Percentiles rank a stretch among this genome's conserved stretches.
These are phyloP conservation scores for Trametes meyenii DNA, from an alignment of 768 basidiomycete genomes.

Conservation along the genomic window DNA sequence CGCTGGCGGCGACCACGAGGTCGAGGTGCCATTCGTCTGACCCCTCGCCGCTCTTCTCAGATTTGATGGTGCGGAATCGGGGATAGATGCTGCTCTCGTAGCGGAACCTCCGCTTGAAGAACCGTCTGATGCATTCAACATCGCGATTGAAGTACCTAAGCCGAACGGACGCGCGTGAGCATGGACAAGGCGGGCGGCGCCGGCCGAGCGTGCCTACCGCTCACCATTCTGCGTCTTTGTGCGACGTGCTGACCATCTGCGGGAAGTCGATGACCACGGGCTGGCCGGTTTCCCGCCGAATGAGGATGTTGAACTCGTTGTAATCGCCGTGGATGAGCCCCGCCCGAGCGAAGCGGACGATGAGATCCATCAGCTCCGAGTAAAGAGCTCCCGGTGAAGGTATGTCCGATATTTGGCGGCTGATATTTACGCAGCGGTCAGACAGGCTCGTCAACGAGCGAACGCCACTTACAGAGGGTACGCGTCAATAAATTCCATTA, in stretches of 20 bases:
- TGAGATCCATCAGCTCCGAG: constrained; percentile 90
- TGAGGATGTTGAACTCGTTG: constrained; percentile 99
- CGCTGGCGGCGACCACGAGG: constrained; percentile 92
- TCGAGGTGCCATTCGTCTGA: constrained; percentile 72
- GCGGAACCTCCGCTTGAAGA: constrained; percentile 88
- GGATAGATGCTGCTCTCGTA: constrained; percentile 93
- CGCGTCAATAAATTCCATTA: constrained; percentile 96
- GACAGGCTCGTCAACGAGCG: not conserved
- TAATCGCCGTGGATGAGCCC: constrained; percentile 99
- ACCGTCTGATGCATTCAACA: constrained; percentile 93
- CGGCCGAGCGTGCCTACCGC: constrained; percentile 25
- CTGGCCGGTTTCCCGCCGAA: constrained; percentile 71
- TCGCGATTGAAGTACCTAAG: constrained; percentile 98
- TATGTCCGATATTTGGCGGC: constrained; percentile 85
- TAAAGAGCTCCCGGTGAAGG: constrained; percentile 89
- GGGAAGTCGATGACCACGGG: constrained; percentile 98
- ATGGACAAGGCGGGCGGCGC: constrained; percentile 11
- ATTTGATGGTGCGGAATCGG: constrained; percentile 68
- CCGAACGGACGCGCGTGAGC: not conserved
- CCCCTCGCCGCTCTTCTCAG: constrained; percentile 40
- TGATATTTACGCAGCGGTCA: constrained; percentile 36
- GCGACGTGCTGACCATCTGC: constrained; percentile 98
- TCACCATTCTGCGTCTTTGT: constrained; percentile 95
- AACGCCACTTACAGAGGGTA: constrained; percentile 77
- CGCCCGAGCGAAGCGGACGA: constrained; percentile 89